Evolutionary conservation across 2,329 filamentous ascomycete genomes (phyloP).

Genomic region (Venturia pyrina): DNA sequence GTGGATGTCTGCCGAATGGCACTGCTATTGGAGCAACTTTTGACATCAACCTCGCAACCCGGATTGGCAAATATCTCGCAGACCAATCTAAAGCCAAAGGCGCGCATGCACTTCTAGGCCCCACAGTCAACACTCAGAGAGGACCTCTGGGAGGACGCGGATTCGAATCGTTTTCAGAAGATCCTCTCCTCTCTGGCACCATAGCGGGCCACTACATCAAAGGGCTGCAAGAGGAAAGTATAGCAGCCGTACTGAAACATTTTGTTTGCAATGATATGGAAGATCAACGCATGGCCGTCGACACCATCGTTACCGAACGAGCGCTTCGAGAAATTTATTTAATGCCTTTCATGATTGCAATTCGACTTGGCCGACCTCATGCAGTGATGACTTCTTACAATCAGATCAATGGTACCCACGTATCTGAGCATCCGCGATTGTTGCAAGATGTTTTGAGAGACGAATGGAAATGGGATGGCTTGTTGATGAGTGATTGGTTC

Average conservation of each 20-base stretch:
- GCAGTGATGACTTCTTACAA: conserved; percentile 5
- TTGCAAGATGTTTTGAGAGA: conserved; percentile 42
- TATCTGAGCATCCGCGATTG: neutral
- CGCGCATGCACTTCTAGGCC: conserved; percentile 49
- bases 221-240: conserved; percentile 1
- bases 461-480: conserved; percentile 67
- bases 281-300: conserved; percentile 33
- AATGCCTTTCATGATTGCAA: conserved; percentile 3
- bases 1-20: conserved; percentile 53
- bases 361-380: neutral
- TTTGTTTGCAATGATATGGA: conserved; percentile 39
- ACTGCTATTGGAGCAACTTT: conserved; percentile 50
- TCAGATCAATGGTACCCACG: conserved; percentile 11
- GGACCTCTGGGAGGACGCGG: conserved; percentile 32
- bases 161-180: conserved; percentile 22
- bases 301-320: conserved; percentile 28
- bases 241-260: conserved; percentile 16
- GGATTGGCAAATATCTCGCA: conserved; percentile 43
- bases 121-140: conserved; percentile 54
- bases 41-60: conserved; percentile 42
- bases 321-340: conserved; percentile 11
- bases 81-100: conserved; percentile 47
- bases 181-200: conserved; percentile 18
- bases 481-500: conserved; percentile 56
- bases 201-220: conserved; percentile 14